Conservation (phyloP, 306 rosid species). For the Luffa acutangula region DNA sequence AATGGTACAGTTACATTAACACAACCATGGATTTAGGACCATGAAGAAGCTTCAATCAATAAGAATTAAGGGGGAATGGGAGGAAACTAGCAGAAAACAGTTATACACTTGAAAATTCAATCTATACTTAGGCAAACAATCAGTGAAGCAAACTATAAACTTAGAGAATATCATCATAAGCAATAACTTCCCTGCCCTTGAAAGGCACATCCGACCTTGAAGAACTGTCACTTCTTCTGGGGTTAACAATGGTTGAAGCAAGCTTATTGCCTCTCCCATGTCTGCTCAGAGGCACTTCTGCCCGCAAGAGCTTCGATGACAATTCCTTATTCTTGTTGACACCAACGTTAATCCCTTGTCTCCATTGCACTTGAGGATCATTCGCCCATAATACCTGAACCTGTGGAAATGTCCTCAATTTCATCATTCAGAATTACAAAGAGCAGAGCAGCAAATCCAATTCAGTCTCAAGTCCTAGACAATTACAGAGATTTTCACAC, state of each 20-base stretch:
- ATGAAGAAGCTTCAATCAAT: not conserved
- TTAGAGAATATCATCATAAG: constrained; percentile 76
- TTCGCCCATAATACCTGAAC: constrained; percentile 83
- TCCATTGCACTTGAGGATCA: constrained; percentile 75
- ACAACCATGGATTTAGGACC: not conserved
- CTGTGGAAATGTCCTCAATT: constrained; percentile 22
- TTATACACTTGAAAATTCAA: not conserved
- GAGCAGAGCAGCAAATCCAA: not conserved
- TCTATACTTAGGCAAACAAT: not conserved
- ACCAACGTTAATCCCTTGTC: constrained; percentile 63
- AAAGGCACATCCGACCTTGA: constrained; percentile 42
- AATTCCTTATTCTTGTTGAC: constrained; percentile 32
- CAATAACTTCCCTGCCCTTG: constrained; percentile 66
- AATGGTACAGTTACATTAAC: not conserved
- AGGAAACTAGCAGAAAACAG: not conserved
- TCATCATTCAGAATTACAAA: not conserved
- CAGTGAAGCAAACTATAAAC: not conserved
- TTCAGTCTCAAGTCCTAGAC: not conserved
- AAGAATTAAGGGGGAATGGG: not conserved
- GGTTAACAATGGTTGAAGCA: constrained; percentile 56
- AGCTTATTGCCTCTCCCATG: constrained; percentile 73
- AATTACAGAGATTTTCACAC: not conserved
- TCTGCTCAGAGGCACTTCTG: constrained; percentile 68
- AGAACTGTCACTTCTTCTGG: constrained; percentile 24
- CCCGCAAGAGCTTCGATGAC: constrained; percentile 68